phyloP scores from a whole-genome alignment of 257 asterid species.

The Fraxinus quadrangulata region DNA sequence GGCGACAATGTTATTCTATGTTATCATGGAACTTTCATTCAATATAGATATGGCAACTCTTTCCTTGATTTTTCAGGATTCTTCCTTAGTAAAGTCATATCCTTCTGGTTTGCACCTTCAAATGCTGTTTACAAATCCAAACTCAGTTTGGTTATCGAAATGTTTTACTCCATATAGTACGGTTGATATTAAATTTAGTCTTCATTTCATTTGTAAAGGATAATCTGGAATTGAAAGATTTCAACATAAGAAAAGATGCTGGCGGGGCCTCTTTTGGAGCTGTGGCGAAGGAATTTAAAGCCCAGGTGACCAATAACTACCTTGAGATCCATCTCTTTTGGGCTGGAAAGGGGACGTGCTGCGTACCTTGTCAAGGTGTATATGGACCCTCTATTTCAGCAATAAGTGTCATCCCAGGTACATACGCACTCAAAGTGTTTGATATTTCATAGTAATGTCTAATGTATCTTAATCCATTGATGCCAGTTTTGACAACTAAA shows the following conservation, averaged over 20 bases:
- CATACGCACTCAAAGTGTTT: neutral
- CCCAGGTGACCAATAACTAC: slow-evolving; percentile 56
- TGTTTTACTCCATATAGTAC: neutral
- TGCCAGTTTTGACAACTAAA: neutral
- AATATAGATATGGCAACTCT: too few relatives aligned
- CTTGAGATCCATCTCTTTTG: slow-evolving; percentile 82
- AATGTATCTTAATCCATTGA: neutral
- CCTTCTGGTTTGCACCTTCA: too few relatives aligned
- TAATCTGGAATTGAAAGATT: slow-evolving; percentile 48
- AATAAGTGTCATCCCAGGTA: slow-evolving; percentile 74
- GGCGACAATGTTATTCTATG: too few relatives aligned
- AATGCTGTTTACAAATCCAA: too few relatives aligned
- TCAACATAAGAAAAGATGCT: slow-evolving; percentile 64
- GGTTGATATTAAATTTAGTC: neutral
- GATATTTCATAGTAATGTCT: too few relatives aligned
- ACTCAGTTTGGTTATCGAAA: too few relatives aligned
- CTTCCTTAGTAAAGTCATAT: too few relatives aligned
- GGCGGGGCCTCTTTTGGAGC: slow-evolving; percentile 52
- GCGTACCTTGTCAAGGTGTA: slow-evolving; percentile 63
- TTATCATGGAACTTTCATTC: too few relatives aligned
- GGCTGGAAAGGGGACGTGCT: slow-evolving; percentile 93
- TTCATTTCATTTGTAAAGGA: slow-evolving; percentile 44
- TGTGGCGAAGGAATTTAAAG: slow-evolving; percentile 42
- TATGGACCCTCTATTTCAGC: slow-evolving; percentile 82
- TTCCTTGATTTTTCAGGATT: too few relatives aligned